Evolutionary conservation across 257 asterid species (phyloP).

Genomic region (Solanum lycopersicoides): DNA sequence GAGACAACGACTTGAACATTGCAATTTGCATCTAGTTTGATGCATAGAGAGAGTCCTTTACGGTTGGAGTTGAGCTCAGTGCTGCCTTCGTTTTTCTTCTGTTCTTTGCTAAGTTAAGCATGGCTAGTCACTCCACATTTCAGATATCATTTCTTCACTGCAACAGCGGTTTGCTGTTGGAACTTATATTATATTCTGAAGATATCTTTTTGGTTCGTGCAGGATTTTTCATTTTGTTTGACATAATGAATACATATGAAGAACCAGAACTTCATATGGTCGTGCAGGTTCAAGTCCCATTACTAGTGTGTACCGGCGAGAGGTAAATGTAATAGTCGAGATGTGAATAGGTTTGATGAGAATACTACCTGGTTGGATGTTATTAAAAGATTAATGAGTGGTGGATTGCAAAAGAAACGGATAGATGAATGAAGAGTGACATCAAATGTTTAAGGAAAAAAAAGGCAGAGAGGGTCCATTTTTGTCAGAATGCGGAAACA

Average conservation of each 20-base stretch:
- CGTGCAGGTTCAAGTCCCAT: neutral
- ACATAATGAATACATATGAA: slow-evolving; percentile 33
- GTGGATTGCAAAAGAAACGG: neutral
- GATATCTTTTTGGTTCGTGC: slow-evolving; percentile 2
- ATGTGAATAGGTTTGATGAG: neutral
- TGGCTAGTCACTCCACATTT: neutral
- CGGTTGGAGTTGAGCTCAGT: neutral
- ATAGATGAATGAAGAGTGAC: neutral
- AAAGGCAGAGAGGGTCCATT: neutral
- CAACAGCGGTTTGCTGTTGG: neutral
- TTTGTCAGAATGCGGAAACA: neutral
- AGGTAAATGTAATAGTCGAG: neutral
- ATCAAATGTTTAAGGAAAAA: neutral
- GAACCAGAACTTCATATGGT: slow-evolving; percentile 21
- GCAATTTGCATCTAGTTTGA: neutral
- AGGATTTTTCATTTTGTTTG: slow-evolving; percentile 73
- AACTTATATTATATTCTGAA: neutral
- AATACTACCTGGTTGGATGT: neutral
- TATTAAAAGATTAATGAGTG: neutral
- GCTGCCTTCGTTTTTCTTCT: neutral
- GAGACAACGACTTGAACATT: neutral
- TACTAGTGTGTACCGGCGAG: neutral
- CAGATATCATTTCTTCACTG: neutral
- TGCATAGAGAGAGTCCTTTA: neutral
- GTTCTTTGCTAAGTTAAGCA: neutral